Base-by-base conservation (phyloP, 2,329 filamentous ascomycete genomes). In the Shiraia sp. region DNA sequence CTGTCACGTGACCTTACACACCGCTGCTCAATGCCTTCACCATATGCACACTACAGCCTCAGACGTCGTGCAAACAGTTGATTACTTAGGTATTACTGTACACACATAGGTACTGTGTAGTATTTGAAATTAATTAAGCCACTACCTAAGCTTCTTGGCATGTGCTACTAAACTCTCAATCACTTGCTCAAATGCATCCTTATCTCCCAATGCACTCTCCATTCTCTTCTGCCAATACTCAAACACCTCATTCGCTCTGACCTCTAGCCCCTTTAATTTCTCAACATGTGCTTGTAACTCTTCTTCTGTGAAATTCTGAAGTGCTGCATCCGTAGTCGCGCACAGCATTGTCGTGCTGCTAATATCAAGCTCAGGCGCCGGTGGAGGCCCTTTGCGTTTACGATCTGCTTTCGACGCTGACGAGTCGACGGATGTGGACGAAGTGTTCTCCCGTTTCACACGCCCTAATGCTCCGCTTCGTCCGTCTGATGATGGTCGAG, bases 111-210 rank as follows among this genome's bases (percentile, higher is more conserved):
- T n/a, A n/a, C n/a, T n/a, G n/a, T n/a, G n/a, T n/a, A n/a, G n/a
- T n/a, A n/a, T n/a, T n/a, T n/a, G n/a, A n/a, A n/a, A n/a, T n/a
- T n/a, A n/a, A n/a, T n/a, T n/a, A n/a, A n/a, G 35, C n/a, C 30
- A 4, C 45, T 91, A 93, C 64, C 90, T 80, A 42, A 90, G 83
- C 72, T 91, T 89, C 67, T 90, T 80, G 35, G 90, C 90, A 73
- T 95, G 90, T 69, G 90, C 93, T 30, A 96, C 92, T 53, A 97
- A 71, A 68, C 96, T 96, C 72, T 96, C 92, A 78, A 97, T 96
- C 12, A 97, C 92, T 1, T 90, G 90, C 66, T 97, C 92, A 67
- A 96, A 93, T 2, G 90, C 89, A 66, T 96, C 92, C 56, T 93
- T 86, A 65, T 97, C 92, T 28, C 88, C 88, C 51, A 95, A 75